Evolutionary conservation across 1,284 basidiomycete genomes (phyloP).

Genomic region (Heterobasidion occidentale): DNA sequence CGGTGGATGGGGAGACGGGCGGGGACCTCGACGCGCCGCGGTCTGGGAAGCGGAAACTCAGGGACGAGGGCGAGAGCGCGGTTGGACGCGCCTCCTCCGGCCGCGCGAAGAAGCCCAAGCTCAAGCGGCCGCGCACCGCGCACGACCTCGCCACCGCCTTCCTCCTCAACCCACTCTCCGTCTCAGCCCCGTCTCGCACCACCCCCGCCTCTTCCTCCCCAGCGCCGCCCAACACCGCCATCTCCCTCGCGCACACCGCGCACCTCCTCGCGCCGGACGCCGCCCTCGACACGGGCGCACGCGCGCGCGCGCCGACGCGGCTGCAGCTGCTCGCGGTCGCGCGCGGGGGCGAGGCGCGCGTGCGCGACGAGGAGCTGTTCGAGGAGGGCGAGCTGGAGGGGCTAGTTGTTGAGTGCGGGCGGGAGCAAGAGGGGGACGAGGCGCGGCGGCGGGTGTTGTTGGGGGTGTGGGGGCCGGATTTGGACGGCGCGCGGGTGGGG

Average conservation of each 20-base stretch:
- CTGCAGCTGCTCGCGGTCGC: conserved; percentile 48
- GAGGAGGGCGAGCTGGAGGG: conserved; percentile 34
- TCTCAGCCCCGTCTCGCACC: conserved; percentile 12
- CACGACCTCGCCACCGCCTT: conserved; percentile 42
- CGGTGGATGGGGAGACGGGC: conserved; percentile 12
- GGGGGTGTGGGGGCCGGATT: no score
- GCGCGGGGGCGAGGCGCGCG: conserved; percentile 38
- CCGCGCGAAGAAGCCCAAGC: conserved; percentile 21
- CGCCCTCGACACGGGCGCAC: conserved; percentile 13
- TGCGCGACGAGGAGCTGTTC: conserved; percentile 38
- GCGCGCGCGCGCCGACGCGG: conserved; percentile 38
- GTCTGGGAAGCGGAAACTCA: conserved; percentile 6
- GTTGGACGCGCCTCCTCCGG: no score
- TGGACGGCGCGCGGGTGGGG: no score
- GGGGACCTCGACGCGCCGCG: conserved; percentile 2
- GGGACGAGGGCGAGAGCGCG: conserved; percentile 2
- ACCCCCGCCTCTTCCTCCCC: conserved; percentile 13
- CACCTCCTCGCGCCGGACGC: conserved; percentile 48
- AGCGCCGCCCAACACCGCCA: conserved; percentile 7
- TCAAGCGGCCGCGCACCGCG: conserved; percentile 23
- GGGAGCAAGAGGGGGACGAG: not conserved
- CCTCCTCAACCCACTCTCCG: conserved; percentile 43
- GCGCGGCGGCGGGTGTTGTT: conserved; percentile 3
- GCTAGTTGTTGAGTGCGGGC: conserved; percentile 22
- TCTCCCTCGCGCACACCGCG: conserved; percentile 19